phyloP scores from a whole-genome alignment of 2,329 filamentous ascomycete genomes.

The Pseudogymnoascus sp. region DNA sequence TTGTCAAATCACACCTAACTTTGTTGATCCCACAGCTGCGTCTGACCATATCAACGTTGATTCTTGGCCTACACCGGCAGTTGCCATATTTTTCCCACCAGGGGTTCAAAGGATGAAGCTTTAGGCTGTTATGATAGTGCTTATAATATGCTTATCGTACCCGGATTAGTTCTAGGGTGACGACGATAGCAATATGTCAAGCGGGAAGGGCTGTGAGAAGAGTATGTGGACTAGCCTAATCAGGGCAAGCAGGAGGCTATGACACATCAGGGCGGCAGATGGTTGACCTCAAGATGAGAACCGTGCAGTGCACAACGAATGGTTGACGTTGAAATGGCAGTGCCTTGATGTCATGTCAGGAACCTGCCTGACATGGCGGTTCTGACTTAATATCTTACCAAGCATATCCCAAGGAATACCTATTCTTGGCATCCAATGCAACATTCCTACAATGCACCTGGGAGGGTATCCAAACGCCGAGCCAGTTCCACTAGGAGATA shows the following conservation, averaged over 20 bases:
- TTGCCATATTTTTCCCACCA: not conserved
- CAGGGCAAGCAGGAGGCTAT: not conserved
- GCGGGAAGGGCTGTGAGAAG: not conserved
- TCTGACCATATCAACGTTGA: not conserved
- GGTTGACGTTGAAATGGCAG: not conserved
- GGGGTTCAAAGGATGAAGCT: not conserved
- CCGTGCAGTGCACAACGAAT: not conserved
- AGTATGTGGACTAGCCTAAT: not conserved
- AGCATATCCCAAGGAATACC: not conserved
- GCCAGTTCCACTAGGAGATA: too few species aligned
- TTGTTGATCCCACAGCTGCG: not conserved
- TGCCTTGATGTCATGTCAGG: not conserved
- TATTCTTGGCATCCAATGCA: not conserved
- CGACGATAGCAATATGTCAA: not conserved
- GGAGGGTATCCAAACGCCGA: too few species aligned
- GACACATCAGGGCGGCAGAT: not conserved
- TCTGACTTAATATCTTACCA: not conserved
- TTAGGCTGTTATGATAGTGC: not conserved
- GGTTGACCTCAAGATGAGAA: not conserved
- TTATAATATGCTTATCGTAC: not conserved
- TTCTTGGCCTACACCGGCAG: not conserved
- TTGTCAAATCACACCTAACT: not conserved
- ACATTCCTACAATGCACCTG: not conserved
- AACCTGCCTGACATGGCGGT: not conserved
- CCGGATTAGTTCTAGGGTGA: not conserved